Percentiles rank a stretch among this genome's conserved stretches.
These are phyloP conservation scores for Euphorbia lathyris DNA, from an alignment of 345 rosid species.

Conservation along the genomic window DNA sequence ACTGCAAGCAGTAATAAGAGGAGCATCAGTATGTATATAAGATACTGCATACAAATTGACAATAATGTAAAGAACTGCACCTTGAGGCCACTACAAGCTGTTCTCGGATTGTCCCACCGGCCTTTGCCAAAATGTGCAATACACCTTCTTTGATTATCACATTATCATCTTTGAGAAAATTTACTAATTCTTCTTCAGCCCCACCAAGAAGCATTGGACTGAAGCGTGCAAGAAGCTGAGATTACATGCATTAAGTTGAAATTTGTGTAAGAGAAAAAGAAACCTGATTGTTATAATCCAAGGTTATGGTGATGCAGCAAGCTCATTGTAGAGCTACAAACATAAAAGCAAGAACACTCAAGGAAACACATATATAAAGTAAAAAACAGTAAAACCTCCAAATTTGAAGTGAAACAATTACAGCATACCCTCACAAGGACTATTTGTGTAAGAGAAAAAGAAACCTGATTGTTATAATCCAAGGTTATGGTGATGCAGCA, in stretches of 20 bases:
- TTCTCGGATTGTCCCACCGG: constrained; percentile 93
- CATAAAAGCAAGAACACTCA: background rate
- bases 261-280: constrained; percentile 6
- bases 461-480: background rate
- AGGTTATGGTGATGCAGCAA: background rate
- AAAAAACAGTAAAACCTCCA: background rate
- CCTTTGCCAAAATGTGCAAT: constrained; percentile 88
- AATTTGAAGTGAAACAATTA: background rate
- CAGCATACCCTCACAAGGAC: background rate
- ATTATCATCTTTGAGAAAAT: constrained; percentile 77
- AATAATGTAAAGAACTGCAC: constrained; percentile 38
- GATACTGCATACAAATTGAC: constrained; percentile 10
- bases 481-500: background rate
- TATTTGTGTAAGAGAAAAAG: constrained; percentile 4
- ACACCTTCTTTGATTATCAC: constrained; percentile 86
- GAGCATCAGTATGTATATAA: constrained; percentile 26
- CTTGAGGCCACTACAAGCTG: constrained; percentile 77
- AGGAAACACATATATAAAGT: background rate
- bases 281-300: background rate
- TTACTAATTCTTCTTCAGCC: constrained; percentile 73
- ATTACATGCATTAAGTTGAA: constrained; percentile 2
- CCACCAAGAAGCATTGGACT: constrained; percentile 79
- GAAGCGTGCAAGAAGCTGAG: constrained; percentile 81
- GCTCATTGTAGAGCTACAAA: constrained; percentile 3
- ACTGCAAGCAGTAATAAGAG: constrained; percentile 47